Evolutionary conservation across 2,329 filamentous ascomycete species (phyloP).

Genomic region (Pyrenochaeta sp.): DNA sequence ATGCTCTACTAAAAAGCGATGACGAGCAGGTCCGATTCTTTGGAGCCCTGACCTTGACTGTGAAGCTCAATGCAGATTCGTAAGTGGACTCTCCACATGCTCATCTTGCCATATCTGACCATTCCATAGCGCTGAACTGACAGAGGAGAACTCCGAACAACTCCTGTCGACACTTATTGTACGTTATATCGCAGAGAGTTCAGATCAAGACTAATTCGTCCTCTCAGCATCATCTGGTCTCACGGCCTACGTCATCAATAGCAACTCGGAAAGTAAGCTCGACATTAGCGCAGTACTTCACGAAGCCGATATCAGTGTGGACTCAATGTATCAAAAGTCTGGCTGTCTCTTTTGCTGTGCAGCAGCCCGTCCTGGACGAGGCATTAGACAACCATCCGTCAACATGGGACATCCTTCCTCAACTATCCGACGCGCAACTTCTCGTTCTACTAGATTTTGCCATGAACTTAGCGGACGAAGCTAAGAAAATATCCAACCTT

Average conservation of each 20-base stretch:
- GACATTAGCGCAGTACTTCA: slow-evolving; percentile 78
- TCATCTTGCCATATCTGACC: slow-evolving; percentile 11
- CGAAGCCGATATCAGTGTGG: slow-evolving; percentile 75
- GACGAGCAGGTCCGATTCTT: slow-evolving; percentile 88
- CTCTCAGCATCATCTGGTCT: slow-evolving; percentile 40
- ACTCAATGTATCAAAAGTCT: slow-evolving; percentile 70
- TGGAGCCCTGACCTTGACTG: slow-evolving; percentile 88
- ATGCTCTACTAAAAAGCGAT: slow-evolving; percentile 73
- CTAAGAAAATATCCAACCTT: slow-evolving; percentile 73
- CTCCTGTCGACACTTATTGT: slow-evolving; percentile 49
- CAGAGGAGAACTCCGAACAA: slow-evolving; percentile 45
- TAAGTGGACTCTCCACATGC: slow-evolving; percentile 51
- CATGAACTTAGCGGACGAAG: slow-evolving; percentile 70
- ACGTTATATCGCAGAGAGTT: slow-evolving; percentile 6
- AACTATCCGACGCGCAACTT: slow-evolving; percentile 61
- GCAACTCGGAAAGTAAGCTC: slow-evolving; percentile 79
- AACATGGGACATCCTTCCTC: slow-evolving; percentile 56
- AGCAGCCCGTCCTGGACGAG: slow-evolving; percentile 59
- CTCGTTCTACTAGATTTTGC: slow-evolving; percentile 72
- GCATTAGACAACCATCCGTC: slow-evolving; percentile 56
- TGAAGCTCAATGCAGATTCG: slow-evolving; percentile 95
- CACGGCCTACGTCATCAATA: slow-evolving; percentile 59
- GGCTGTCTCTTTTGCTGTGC: slow-evolving; percentile 64
- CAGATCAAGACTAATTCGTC: slow-evolving; percentile 11
- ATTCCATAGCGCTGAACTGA: slow-evolving; percentile 34